Percentiles rank a stretch among this genome's conserved stretches.
phyloP scores from a whole-genome alignment of 2,329 filamentous ascomycete species.

The Alternaria alternata region DNA sequence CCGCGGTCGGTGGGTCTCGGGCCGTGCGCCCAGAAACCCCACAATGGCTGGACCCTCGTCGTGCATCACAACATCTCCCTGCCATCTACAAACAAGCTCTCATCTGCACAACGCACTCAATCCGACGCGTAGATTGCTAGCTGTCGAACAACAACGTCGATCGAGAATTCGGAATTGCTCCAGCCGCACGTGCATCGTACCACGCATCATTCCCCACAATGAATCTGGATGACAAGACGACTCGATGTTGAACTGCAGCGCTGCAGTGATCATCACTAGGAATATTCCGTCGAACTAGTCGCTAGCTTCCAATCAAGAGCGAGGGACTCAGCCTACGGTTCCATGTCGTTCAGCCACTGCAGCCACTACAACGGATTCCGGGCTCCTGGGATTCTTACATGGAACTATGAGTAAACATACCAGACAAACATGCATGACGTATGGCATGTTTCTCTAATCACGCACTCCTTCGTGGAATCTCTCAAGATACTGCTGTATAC shows the following conservation, averaged over 20 bases:
- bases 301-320: neutral
- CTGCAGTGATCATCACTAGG: constrained; percentile 1
- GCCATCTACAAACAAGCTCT: neutral
- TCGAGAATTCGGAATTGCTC: neutral
- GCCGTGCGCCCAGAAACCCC: constrained; percentile 8
- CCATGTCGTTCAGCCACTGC: neutral
- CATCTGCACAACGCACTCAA: neutral
- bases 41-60: constrained; percentile 4
- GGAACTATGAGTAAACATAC: neutral
- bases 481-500: neutral
- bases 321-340: neutral
- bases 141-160: neutral
- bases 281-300: neutral
- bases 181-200: neutral
- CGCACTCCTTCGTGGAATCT: neutral
- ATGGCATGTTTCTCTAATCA: constrained; percentile 14
- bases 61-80: neutral
- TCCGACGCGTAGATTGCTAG: neutral
- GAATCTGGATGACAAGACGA: neutral
- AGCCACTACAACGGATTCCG: neutral
- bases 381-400: neutral
- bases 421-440: constrained; percentile 10
- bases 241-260: neutral
- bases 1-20: constrained; percentile 15
- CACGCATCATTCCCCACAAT: neutral